Conservation (phyloP, 805 yeast genomes). For the Metschnikowia lochheadii region DNA sequence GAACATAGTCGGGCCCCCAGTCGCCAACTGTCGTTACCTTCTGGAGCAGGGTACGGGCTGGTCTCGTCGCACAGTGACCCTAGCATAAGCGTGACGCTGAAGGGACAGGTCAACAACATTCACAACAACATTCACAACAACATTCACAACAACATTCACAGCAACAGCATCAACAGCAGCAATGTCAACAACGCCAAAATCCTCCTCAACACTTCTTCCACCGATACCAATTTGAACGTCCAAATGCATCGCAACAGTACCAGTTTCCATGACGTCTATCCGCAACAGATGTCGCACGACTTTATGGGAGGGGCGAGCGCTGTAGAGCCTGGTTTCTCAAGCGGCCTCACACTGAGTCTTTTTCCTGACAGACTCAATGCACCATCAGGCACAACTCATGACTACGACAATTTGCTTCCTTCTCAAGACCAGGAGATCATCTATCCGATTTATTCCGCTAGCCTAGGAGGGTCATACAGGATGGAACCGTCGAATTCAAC, state of each 20-base stretch:
- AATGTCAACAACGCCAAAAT: no score
- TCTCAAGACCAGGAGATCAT: conserved; percentile 29
- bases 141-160: no score
- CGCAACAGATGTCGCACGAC: background rate
- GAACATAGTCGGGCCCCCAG: background rate
- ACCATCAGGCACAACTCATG: conserved; percentile 19
- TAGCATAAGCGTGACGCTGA: background rate
- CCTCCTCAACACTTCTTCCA: background rate
- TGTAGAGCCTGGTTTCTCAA: background rate
- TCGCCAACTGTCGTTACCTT: background rate
- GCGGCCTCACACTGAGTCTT: no score
- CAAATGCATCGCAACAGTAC: background rate
- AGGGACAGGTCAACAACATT: background rate
- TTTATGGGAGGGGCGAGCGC: background rate
- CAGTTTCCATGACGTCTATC: background rate
- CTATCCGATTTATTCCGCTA: conserved; percentile 34
- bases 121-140: no score
- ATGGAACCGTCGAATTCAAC: background rate
- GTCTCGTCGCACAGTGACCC: background rate
- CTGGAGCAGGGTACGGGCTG: background rate
- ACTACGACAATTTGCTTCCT: conserved; percentile 33
- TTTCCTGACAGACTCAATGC: background rate
- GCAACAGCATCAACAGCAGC: no score
- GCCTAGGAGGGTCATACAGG: background rate
- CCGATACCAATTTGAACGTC: background rate